Percentiles rank a stretch among this genome's conserved stretches.
Evolutionary conservation across 805 yeast genomes (phyloP).

Genomic region (Candida succiphila): DNA sequence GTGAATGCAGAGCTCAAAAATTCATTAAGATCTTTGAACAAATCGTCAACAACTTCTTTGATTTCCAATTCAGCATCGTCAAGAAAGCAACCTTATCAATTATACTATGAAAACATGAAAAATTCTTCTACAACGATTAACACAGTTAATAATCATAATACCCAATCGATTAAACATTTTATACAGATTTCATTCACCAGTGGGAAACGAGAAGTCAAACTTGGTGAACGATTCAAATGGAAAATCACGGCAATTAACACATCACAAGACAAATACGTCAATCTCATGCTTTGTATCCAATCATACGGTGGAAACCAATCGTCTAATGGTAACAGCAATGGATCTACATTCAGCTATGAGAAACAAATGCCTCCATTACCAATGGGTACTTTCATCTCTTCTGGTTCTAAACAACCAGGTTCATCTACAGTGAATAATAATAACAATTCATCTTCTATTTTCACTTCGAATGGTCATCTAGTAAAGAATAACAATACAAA

Average conservation of each 20-base stretch:
- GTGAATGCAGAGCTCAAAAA: not conserved
- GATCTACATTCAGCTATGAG: too few relatives aligned
- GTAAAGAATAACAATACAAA: not conserved
- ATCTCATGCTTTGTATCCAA: constrained; percentile 40
- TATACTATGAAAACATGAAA: not conserved
- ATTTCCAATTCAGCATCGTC: not conserved
- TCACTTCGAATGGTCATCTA: not conserved
- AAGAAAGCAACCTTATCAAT: constrained; percentile 1
- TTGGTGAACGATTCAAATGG: constrained; percentile 58
- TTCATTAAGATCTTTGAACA: not conserved
- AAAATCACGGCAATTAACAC: constrained; percentile 56
- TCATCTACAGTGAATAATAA: not conserved
- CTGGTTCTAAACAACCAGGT: too few relatives aligned
- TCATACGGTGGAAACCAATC: constrained; percentile 21
- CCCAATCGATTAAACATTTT: not conserved
- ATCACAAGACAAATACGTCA: constrained; percentile 32
- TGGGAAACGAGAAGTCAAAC: constrained; percentile 47
- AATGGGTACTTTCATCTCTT: too few relatives aligned
- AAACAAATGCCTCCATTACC: constrained; percentile 27
- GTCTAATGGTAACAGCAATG: too few relatives aligned
- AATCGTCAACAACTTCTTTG: not conserved
- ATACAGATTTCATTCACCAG: constrained; percentile 11
- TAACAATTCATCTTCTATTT: not conserved
- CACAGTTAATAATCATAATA: not conserved
- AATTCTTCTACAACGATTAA: not conserved